Conservation (phyloP, 768 basidiomycete species). For the Suillus variegatus region DNA sequence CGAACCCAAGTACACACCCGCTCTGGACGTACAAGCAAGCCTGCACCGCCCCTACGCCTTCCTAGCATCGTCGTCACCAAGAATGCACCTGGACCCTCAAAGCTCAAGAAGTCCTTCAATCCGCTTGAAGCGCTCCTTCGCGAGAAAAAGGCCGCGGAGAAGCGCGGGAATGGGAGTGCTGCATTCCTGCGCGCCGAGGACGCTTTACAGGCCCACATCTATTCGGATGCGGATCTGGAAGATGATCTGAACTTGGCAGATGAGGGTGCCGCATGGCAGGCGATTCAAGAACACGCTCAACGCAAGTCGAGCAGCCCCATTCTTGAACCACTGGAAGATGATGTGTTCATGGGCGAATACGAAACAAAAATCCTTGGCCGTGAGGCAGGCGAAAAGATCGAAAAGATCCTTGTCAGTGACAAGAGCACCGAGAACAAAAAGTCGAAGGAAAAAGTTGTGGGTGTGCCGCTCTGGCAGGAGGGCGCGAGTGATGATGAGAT, state of each 20-base stretch:
- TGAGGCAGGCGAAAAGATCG: constrained; percentile 42
- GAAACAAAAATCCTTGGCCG: constrained; percentile 29
- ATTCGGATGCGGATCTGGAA: constrained; percentile 19
- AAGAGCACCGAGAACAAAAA: constrained; percentile 30
- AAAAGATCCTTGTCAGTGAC: constrained; percentile 45
- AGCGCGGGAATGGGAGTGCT: constrained; percentile 37
- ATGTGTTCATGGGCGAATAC: constrained; percentile 39
- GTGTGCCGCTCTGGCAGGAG: constrained; percentile 35
- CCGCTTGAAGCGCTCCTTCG: constrained; percentile 57
- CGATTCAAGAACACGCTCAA: constrained; percentile 30
- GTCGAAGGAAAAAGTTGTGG: constrained; percentile 18
- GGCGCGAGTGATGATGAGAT: constrained; percentile 19
- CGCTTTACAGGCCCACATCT: constrained; percentile 33
- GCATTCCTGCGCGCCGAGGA: constrained; percentile 50
- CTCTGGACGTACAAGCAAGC: constrained; percentile 24
- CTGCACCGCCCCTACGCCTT: constrained; percentile 8
- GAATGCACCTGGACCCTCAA: constrained; percentile 1
- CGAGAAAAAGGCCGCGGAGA: constrained; percentile 44
- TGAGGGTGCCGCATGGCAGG: constrained; percentile 41
- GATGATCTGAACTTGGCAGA: constrained; percentile 33
- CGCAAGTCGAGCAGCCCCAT: constrained; percentile 20
- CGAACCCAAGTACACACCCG: constrained; percentile 7
- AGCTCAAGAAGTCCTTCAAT: constrained; percentile 35
- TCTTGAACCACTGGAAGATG: constrained; percentile 8
- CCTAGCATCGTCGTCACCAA: constrained; percentile 15